Conservation (phyloP, 202 grass and related monocot species). For the Setaria italica region DNA sequence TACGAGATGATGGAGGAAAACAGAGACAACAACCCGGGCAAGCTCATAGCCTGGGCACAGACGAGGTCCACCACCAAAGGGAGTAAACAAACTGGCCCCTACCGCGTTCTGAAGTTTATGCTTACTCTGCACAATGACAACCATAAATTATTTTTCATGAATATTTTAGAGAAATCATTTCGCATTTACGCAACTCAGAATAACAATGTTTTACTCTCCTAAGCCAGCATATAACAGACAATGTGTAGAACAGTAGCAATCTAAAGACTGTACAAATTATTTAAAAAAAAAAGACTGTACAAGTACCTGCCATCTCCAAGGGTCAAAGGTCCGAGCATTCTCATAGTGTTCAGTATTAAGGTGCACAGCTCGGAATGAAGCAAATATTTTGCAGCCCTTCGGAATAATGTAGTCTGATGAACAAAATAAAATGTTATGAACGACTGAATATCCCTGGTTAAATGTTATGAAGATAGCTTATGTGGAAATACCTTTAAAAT, state of each 20-base stretch:
- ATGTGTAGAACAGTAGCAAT: background rate
- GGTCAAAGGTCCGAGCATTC: slow-evolving; percentile 81
- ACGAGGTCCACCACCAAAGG: slow-evolving; percentile 92
- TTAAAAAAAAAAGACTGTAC: slow-evolving; percentile 9
- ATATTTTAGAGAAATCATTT: background rate
- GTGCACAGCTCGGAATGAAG: slow-evolving; percentile 94
- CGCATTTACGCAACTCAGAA: background rate
- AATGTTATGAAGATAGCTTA: background rate
- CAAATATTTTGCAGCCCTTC: slow-evolving; percentile 94
- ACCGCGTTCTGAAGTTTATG: slow-evolving; percentile 60
- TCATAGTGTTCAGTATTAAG: slow-evolving; percentile 78
- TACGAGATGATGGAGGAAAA: slow-evolving; percentile 91
- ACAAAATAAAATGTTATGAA: slow-evolving; percentile 21
- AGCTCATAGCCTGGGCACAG: slow-evolving; percentile 96
- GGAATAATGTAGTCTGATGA: slow-evolving; percentile 80
- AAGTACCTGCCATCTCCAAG: slow-evolving; percentile 91
- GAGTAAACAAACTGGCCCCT: slow-evolving; percentile 77
- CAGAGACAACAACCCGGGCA: slow-evolving; percentile 86
- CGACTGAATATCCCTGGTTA: background rate
- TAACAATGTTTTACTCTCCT: slow-evolving; percentile 4
- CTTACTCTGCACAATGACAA: slow-evolving; percentile 50
- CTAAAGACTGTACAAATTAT: background rate
- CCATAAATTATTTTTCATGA: background rate
- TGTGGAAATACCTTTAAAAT: slow-evolving; percentile 74
- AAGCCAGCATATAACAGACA: background rate